Percentiles rank a stretch among this genome's conserved stretches.
These are phyloP conservation scores for Ceriops decandra DNA, from an alignment of 345 rosid genomes.

Conservation along the genomic window DNA sequence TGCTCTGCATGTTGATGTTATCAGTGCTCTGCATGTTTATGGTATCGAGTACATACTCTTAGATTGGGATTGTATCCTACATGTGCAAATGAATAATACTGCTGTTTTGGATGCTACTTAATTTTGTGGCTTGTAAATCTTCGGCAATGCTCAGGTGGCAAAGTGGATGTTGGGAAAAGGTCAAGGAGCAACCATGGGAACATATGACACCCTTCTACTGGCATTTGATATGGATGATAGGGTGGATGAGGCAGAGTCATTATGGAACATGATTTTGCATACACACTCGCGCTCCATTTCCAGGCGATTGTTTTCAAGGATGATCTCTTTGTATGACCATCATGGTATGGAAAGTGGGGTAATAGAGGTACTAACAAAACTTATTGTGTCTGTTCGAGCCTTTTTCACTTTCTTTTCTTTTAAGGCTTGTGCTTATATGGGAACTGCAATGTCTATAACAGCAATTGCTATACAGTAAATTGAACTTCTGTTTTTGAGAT, in stretches of 20 bases:
- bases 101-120: conserved; percentile 4
- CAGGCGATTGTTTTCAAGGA: conserved; percentile 69
- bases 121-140: conserved; percentile 10
- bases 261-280: conserved; percentile 86
- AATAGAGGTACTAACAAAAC: conserved; percentile 48
- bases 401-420: background rate
- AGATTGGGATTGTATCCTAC: too few relatives aligned
- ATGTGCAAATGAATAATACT: background rate
- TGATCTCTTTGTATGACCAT: conserved; percentile 79
- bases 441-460: background rate
- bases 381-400: background rate
- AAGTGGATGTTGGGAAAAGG: conserved; percentile 98
- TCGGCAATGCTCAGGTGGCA: conserved; percentile 50
- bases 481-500: conserved; percentile 7
- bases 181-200: conserved; percentile 86
- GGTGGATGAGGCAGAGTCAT: conserved; percentile 67
- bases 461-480: background rate
- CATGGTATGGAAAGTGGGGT: conserved; percentile 61
- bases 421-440: background rate
- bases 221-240: conserved; percentile 85
- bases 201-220: conserved; percentile 66
- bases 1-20: background rate
- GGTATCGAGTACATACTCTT: too few relatives aligned
- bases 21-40: background rate
- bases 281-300: conserved; percentile 74